A percentile compares a stretch with the other conserved stretches of the same genome.
Conservation (phyloP, 345 rosid genomes). For the Syzygium aqueum region DNA sequence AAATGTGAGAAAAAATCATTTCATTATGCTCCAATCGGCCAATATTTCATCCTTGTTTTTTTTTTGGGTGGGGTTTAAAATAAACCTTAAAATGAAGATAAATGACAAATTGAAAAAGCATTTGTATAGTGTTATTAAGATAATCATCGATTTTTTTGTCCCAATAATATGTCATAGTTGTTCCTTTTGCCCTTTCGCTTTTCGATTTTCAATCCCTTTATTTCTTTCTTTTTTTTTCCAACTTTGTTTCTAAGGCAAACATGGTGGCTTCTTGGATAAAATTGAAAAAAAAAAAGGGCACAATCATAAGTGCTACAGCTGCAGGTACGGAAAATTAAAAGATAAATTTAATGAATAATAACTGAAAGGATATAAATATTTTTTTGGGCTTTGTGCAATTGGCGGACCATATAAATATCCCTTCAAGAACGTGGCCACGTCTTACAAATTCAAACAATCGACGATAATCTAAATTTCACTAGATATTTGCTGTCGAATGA, state of each 20-base stretch:
- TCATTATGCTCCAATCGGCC: neutral
- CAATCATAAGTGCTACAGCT: neutral
- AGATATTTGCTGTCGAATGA: neutral
- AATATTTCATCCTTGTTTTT: neutral
- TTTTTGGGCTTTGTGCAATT: neutral
- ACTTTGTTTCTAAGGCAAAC: neutral
- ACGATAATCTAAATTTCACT: neutral
- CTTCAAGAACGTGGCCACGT: neutral
- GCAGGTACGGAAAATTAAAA: neutral
- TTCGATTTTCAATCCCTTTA: neutral
- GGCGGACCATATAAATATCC: neutral
- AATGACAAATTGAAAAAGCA: neutral
- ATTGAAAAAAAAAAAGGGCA: neutral
- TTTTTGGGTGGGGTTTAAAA: neutral
- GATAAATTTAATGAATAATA: neutral
- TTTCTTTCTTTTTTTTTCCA: rapidly evolving
- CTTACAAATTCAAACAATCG: neutral
- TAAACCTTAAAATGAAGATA: neutral
- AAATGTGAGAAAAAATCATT: neutral
- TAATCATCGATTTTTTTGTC: neutral
- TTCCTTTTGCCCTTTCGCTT: neutral
- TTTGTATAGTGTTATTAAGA: neutral
- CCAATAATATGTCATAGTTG: neutral
- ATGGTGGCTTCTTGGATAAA: neutral
- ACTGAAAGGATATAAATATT: neutral